These are phyloP conservation scores for Arctium minus DNA, from an alignment of 129 eudicot species.

Conservation along the genomic window DNA sequence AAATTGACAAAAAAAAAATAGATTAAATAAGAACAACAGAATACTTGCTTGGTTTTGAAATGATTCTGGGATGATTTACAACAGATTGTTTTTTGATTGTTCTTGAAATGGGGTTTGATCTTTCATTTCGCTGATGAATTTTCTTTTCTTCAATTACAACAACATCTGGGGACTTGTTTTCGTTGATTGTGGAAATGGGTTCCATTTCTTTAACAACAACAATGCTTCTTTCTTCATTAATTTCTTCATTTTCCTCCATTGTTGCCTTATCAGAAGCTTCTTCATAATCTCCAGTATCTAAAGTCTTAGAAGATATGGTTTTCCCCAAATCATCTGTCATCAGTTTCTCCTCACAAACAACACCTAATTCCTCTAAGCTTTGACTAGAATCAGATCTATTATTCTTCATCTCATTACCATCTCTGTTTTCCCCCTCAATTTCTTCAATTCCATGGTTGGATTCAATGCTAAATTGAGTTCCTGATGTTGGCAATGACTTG, in stretches of 20 bases:
- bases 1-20: neutral
- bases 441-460: conserved; percentile 14
- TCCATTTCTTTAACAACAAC: conserved; percentile 54
- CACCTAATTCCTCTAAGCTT: conserved; percentile 29
- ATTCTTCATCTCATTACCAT: conserved; percentile 23
- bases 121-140: conserved; percentile 35
- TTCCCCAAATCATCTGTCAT: conserved; percentile 24
- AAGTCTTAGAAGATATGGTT: conserved; percentile 3
- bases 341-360: conserved; percentile 48
- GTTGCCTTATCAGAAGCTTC: conserved; percentile 20
- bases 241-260: conserved; percentile 25
- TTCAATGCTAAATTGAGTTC: conserved; percentile 8
- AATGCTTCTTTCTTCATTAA: conserved; percentile 41
- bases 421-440: conserved; percentile 23
- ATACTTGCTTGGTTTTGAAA: conserved; percentile 52
- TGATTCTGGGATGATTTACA: conserved; percentile 38
- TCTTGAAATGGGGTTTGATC: conserved; percentile 35
- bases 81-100: conserved; percentile 36
- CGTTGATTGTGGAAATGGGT: conserved; percentile 13
- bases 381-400: conserved; percentile 36
- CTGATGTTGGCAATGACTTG: conserved; percentile 3
- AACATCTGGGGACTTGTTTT: conserved; percentile 6
- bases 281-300: conserved; percentile 22
- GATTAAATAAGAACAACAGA: neutral
- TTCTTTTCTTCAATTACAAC: conserved; percentile 50